These are phyloP conservation scores for Gloeostereum incarnatum DNA, from an alignment of 768 basidiomycete genomes.

Conservation along the genomic window DNA sequence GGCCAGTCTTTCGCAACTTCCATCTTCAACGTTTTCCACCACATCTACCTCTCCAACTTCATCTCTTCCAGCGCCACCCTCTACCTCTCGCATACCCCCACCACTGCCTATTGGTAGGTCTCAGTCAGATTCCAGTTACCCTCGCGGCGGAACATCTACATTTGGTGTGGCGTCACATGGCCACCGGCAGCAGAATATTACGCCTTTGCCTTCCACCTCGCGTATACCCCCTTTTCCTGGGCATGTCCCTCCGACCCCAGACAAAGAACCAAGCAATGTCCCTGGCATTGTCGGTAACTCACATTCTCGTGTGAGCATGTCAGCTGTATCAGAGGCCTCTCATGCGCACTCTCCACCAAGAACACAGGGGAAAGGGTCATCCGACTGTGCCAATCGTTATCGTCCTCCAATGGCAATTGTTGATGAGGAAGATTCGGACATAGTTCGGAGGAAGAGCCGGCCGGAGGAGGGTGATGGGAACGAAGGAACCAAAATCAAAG, in stretches of 20 bases:
- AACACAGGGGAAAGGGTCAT: slow-evolving; percentile 18
- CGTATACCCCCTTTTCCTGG: no score
- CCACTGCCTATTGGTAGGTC: no score
- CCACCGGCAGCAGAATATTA: no score
- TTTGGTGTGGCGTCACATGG: no score
- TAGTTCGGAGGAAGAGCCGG: slow-evolving; percentile 17
- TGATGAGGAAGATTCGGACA: slow-evolving; percentile 24
- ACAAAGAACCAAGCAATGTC: no score
- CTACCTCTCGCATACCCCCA: background rate
- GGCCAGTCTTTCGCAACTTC: background rate
- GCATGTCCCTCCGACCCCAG: no score
- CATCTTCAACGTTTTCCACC: background rate
- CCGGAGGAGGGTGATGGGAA: slow-evolving; percentile 12
- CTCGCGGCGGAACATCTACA: no score
- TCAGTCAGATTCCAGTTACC: no score
- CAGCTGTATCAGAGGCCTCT: background rate
- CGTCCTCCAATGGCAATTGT: slow-evolving; percentile 27
- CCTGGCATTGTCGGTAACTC: no score
- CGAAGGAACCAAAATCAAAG: slow-evolving; percentile 17
- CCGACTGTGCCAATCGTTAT: slow-evolving; percentile 28
- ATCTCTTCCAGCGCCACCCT: background rate
- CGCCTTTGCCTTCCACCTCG: no score
- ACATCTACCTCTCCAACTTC: background rate
- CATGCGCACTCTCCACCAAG: slow-evolving; percentile 5
- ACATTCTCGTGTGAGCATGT: background rate